Evolutionary conservation across 2,329 filamentous ascomycete genomes (phyloP).

Genomic region (Claviceps sp.): DNA sequence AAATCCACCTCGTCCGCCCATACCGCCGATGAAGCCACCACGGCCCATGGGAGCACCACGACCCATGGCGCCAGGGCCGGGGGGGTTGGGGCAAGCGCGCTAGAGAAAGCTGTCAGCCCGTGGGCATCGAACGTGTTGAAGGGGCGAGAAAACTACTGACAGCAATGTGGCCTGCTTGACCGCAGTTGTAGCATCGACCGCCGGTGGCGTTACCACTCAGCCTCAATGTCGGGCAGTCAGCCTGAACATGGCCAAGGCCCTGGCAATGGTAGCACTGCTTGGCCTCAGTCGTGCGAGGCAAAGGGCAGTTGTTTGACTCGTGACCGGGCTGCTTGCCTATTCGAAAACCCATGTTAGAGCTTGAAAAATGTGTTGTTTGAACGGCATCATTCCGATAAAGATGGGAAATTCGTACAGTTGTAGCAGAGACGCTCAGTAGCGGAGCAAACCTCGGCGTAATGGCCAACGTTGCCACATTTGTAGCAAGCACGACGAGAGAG

Average conservation of each 20-base stretch:
- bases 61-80: slow-evolving; percentile 43
- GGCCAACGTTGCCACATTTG: slow-evolving; percentile 72
- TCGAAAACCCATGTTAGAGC: background rate
- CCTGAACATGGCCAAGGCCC: slow-evolving; percentile 94
- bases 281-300: slow-evolving; percentile 90
- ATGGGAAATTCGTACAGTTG: slow-evolving; percentile 59
- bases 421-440: slow-evolving; percentile 98
- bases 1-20: slow-evolving; percentile 61
- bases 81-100: slow-evolving; percentile 74
- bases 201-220: slow-evolving; percentile 70
- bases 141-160: slow-evolving; percentile 31
- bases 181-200: slow-evolving; percentile 94
- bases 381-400: background rate
- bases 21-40: slow-evolving; percentile 51
- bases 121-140: background rate
- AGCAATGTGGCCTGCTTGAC: slow-evolving; percentile 82
- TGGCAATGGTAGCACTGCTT: slow-evolving; percentile 99
- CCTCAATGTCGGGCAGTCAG: slow-evolving; percentile 93
- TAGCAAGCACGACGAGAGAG: slow-evolving; percentile 74
- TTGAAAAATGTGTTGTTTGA: background rate
- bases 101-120: slow-evolving; percentile 20
- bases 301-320: slow-evolving; percentile 94
- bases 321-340: slow-evolving; percentile 79
- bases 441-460: slow-evolving; percentile 83
- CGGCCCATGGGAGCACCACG: slow-evolving; percentile 56